These are phyloP conservation scores for Rutstroemia sp. DNA, from an alignment of 2,329 filamentous ascomycete genomes.

Conservation along the genomic window DNA sequence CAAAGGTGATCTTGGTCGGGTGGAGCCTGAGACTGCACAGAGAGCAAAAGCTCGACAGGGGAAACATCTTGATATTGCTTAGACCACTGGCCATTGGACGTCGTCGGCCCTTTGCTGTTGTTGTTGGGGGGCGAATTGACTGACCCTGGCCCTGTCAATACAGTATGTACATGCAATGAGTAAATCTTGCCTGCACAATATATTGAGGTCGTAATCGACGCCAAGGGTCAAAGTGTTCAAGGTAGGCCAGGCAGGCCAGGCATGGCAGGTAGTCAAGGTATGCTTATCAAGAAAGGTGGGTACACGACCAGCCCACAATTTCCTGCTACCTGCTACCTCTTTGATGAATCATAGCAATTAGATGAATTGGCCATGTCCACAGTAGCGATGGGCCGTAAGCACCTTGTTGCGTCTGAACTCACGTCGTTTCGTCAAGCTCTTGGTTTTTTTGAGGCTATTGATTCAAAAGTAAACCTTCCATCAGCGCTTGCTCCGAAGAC, in stretches of 20 bases:
- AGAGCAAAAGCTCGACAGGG: not conserved
- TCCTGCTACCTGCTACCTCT: not conserved
- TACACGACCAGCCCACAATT: not conserved
- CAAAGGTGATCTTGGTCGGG: conserved; percentile 1
- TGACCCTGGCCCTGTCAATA: not conserved
- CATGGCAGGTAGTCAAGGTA: not conserved
- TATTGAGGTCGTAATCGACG: not conserved
- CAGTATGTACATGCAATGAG: not conserved
- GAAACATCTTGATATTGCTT: not conserved
- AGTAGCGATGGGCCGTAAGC: not conserved
- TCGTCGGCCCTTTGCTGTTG: not conserved
- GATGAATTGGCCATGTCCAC: not conserved
- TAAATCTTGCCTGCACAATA: not conserved
- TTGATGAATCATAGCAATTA: no score
- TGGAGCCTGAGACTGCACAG: not conserved
- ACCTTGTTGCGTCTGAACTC: not conserved
- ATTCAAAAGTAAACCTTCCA: not conserved
- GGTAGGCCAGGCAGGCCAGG: not conserved
- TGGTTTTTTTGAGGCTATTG: not conserved
- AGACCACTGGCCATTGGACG: not conserved
- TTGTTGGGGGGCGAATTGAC: not conserved
- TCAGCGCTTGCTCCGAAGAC: not conserved
- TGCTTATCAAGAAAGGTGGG: no score
- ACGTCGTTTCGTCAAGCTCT: not conserved
- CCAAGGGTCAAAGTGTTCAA: conserved; percentile 2